These are phyloP conservation scores for Tephrocybe rancida DNA, from an alignment of 768 basidiomycete genomes.

Conservation along the genomic window DNA sequence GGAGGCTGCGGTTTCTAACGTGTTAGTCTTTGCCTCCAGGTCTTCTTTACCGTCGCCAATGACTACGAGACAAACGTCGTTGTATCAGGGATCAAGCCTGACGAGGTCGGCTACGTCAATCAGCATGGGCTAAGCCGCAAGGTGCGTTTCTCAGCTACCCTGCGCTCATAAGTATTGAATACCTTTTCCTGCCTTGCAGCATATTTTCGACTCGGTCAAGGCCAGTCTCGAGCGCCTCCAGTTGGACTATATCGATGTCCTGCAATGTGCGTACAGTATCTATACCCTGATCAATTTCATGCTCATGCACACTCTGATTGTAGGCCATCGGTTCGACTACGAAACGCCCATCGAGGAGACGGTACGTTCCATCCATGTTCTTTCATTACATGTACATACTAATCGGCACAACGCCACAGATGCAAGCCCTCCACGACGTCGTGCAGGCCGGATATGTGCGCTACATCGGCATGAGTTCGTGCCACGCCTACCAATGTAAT, in stretches of 20 bases:
- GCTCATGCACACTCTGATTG: neutral
- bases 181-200: slow-evolving; percentile 44
- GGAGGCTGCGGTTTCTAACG: neutral
- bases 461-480: slow-evolving; percentile 62
- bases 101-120: slow-evolving; percentile 55
- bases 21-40: slow-evolving; percentile 27
- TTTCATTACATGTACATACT: neutral
- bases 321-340: slow-evolving; percentile 57
- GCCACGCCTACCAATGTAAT: slow-evolving; percentile 57
- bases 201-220: slow-evolving; percentile 73
- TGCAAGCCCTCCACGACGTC: slow-evolving; percentile 73
- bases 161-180: too few relatives aligned
- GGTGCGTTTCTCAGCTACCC: slow-evolving; percentile 13
- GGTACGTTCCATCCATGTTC: slow-evolving; percentile 21
- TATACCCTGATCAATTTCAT: slow-evolving; percentile 11
- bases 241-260: slow-evolving; percentile 74
- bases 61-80: slow-evolving; percentile 16
- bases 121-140: slow-evolving; percentile 44
- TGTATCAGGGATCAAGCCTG: slow-evolving; percentile 21
- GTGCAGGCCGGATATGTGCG: slow-evolving; percentile 64
- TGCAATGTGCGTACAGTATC: slow-evolving; percentile 70
- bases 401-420: slow-evolving; percentile 32
- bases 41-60: slow-evolving; percentile 34
- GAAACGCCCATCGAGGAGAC: slow-evolving; percentile 63
- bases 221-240: slow-evolving; percentile 66